Evolutionary conservation across 805 yeast species (phyloP).

Genomic region (Wickerhamomyces xylosicus): DNA sequence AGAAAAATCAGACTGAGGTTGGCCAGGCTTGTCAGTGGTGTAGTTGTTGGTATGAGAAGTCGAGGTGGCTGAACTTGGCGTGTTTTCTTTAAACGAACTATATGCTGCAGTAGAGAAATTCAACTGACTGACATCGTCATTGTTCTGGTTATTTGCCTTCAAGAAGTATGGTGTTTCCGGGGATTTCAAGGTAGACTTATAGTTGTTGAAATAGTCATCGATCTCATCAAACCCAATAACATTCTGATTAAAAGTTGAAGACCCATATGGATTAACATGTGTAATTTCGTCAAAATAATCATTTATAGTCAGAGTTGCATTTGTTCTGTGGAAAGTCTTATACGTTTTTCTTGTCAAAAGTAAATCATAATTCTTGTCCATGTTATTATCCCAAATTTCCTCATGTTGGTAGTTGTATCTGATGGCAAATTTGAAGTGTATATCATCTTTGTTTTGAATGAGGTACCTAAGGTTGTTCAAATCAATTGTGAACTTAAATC

Average conservation of each 20-base stretch:
- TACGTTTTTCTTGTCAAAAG: conserved; percentile 9
- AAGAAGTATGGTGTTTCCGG: conserved; percentile 20
- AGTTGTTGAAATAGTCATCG: conserved; percentile 12
- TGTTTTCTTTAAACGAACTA: neutral
- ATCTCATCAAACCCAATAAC: neutral
- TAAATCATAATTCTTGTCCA: conserved; percentile 45
- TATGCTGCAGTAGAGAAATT: neutral
- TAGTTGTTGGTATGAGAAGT: neutral
- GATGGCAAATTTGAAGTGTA: conserved; percentile 36
- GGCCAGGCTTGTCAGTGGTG: conserved; percentile 1
- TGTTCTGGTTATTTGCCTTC: conserved; percentile 3
- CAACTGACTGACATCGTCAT: conserved; percentile 1
- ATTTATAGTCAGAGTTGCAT: neutral
- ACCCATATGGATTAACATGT: neutral
- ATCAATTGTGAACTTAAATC: conserved; percentile 59
- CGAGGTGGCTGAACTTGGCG: conserved; percentile 1
- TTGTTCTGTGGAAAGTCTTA: neutral
- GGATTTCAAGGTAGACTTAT: conserved; percentile 13
- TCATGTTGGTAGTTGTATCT: conserved; percentile 26
- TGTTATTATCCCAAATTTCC: conserved; percentile 77
- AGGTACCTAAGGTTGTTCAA: conserved; percentile 23
- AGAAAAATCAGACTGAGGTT: conserved; percentile 1
- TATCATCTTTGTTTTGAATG: conserved; percentile 9
- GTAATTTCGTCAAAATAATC: neutral
- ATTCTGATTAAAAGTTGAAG: neutral